Base-by-base conservation (phyloP, 164 flowering plant species). In the Vitis amurensis region DNA sequence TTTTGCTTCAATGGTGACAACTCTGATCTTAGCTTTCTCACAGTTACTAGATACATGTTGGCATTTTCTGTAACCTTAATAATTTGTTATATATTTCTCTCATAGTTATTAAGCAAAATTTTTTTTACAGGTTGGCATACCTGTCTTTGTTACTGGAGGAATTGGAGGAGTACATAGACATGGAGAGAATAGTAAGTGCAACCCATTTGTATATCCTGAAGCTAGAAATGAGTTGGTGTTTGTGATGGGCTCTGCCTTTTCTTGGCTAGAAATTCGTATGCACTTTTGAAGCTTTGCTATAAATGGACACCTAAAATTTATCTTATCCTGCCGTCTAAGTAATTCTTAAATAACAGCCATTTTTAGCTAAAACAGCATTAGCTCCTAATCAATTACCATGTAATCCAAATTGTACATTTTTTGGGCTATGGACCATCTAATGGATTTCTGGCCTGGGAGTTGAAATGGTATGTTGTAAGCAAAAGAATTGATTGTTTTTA, bases 81-180 rank as follows among this genome's bases (percentile, higher is more conserved):
- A 37, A 3, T 37, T 37, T 37, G 44, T 3, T 37, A 37, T 37
- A 37, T 37, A 6, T 37, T 37, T 37, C 2, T 37, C 44, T 37
- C 44, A 37, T 37, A 37, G 4, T 37, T 37, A 6, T 37, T 3
- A 37, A 6, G 44, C 7, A 37, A 61, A 64, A 15, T 58, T 60
- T 13, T 52, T 85, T 13, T 52, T 85, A 76, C 84, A 94, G 99
- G 98, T 87, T 79, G 98, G 97, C 59, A 90, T 95, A 63, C 83
- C 91, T 63, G 85, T 95, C 48, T 95, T 93, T 80, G 97, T 89
- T 47, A 93, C 97, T 67, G 99, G 99, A 15, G 99, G 99, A 55
- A 87, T 89, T 66, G 99, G 99, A 68, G 99, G 99, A 64, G 99
- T 95, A 48, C 99, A 95, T 65, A 84, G 91, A 75, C 83, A 90